Percentiles rank a stretch among this genome's conserved stretches.
phyloP scores from a whole-genome alignment of 495 filamentous ascomycete genomes.

The Xylaria venustula region DNA sequence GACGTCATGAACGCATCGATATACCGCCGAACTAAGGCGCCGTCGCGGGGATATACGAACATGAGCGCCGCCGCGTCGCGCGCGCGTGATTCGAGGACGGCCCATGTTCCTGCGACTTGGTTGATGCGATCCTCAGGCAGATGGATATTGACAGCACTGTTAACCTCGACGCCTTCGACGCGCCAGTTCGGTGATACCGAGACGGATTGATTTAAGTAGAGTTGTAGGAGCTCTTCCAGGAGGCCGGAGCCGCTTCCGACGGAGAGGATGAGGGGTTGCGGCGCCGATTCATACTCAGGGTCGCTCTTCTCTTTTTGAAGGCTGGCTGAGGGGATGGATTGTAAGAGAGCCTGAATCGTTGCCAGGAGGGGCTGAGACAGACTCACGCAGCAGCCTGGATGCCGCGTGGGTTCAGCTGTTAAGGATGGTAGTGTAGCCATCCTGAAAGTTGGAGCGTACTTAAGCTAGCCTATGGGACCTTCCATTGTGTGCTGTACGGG shows the following conservation, averaged over 20 bases:
- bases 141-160: conserved; percentile 4
- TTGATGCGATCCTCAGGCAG: conserved; percentile 2
- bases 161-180: conserved; percentile 10
- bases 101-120: conserved; percentile 1
- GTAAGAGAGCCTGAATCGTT: not conserved
- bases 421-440: conserved; percentile 1
- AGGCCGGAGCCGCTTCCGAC: conserved; percentile 11
- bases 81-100: not conserved
- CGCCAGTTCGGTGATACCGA: not conserved
- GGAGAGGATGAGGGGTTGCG: conserved; percentile 4
- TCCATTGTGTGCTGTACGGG: no score
- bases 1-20: not conserved
- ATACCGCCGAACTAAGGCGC: conserved; percentile 6
- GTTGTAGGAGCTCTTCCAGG: conserved; percentile 2
- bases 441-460: not conserved
- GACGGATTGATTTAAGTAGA: not conserved
- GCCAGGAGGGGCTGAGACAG: conserved; percentile 3
- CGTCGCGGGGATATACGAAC: conserved; percentile 10
- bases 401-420: not conserved
- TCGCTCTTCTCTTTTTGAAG: not conserved
- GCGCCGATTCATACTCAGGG: not conserved
- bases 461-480: not conserved
- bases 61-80: conserved; percentile 1
- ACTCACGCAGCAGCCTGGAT: conserved; percentile 1
- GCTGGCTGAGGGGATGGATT: not conserved